Evolutionary conservation across 73 alveolate genomes (phyloP), one percentile per base, ranked within the genome.

Genomic region (Symbiodinium pilosum): DNA sequence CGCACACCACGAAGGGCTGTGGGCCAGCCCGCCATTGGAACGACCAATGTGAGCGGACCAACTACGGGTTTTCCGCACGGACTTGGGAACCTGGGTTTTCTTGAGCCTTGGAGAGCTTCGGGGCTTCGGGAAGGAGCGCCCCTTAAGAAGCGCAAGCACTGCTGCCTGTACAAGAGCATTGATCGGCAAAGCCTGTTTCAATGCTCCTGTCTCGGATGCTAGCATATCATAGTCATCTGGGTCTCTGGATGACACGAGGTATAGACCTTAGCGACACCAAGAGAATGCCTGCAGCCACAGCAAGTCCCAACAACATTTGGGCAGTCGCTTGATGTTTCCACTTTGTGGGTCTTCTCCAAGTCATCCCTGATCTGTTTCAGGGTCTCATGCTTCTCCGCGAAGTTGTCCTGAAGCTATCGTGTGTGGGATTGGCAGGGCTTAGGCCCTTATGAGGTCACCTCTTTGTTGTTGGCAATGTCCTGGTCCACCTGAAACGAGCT

Each of bases 361-460:
- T 91, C 96, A 3, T 91, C 96, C 11, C 96, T 83, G 40, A 91
- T 91, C 32, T 91, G 96, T 52, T 69, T 91, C 87, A 91, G 43
- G 30, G 96, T 91, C 47, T 91, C 96, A 11, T 91, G 87, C 87
- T 64, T 68, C 88, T 91, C 96, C 3, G 52, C 87, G 30, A 91
- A 91, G 96, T 91, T 91, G 96, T 88, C 95, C 95, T 88, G 69
- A 0, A 11, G n/a, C n/a, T n/a, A n/a, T n/a, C n/a, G n/a, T n/a
- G n/a, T n/a, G n/a, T n/a, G n/a, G n/a, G n/a, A 26, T 6, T 16
- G n/a, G 36, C 83, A 47, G 21, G 14, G 6, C 14, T 14, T 6
- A 47, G 14, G 14, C 59, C 59, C 59, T 47, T 47, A 6, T 47
- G 21, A 47, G 59, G 59, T 68, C 96, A n/a, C n/a, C 96, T 91